Base-by-base conservation (phyloP, 257 asterid species). In the Nicotiana obtusifolia region DNA sequence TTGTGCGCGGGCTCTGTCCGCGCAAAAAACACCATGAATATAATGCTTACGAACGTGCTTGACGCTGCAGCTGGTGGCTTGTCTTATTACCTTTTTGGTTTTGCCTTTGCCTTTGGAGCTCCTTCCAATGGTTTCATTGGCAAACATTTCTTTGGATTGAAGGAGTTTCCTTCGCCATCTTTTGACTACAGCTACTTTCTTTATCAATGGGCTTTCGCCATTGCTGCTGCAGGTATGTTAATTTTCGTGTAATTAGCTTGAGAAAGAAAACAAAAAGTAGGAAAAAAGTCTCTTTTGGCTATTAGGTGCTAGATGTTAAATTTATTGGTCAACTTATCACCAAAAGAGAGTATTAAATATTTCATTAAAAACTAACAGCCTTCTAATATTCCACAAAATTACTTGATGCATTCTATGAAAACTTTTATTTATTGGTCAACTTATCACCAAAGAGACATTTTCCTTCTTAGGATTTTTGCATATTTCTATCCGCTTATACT, bases 11-110 rank as follows among this genome's bases (percentile, higher is more conserved):
- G 98, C 79, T 94, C 98, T 19, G 98, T 94, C 56, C 90, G 98
- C 9, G 97, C 98, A 56, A 94, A 94, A 49, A 94, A 94, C 87
- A 89, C 98, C 35, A 94, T 92, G 98, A 94, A 94, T 84, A 94
- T 94, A 84, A 94, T 94, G 98, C 95, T 94, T 78, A 94, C 98
- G 24, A 94, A 94, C 87, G 98, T 94, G 67, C 97, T 94, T 31
- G 98, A 94, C 86, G 98, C 98, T 31, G 98, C 98, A 31, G 96
- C 97, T 64, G 98, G 97, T 7, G 97, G 98, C 0, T 82, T 94
- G 77, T 93, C 93, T 88, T 94, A 94, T 84, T 94, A 94, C 85
- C 90, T 93, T 13, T 94, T 94, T 80, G 98, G 98, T 44, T 94
- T 90, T 75, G 98, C 97, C 28, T 93, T 94, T 81, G 98, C 98